Evolutionary conservation across 1,284 basidiomycete species (phyloP), one percentile per base, ranked within the genome.

Genomic region (Trichosporon sp.): DNA sequence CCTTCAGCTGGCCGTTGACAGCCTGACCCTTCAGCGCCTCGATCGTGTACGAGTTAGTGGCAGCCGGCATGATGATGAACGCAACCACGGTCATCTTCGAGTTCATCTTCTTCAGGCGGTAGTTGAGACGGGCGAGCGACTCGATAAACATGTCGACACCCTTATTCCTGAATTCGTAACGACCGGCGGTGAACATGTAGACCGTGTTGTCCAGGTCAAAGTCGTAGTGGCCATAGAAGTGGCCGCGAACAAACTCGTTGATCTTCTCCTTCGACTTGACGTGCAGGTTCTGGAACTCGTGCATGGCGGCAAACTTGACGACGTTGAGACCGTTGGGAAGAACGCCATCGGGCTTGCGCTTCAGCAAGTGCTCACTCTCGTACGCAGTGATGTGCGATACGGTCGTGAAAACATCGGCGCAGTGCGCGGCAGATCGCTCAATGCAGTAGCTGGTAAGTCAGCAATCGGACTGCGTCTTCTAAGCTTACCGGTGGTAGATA

Each of bases 101-200:
- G 8, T 86, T 88, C 56, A 88, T 83, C 78, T 91, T 87, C 81
- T 96, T 89, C 44, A 98, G 84, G 31, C 87, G 88, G 79, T 89
- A 88, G 81, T 98, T 98, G 60, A 97, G 85, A 81, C 93, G 90
- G 31, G 95, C 95, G 63, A 99, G 86, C 29, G 90, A 87, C 82
- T 99, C 95, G 74, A 99, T 95, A 80, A 97, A 99, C 94, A 99
- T 96, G 80, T 99, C 95, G 49, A 97, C 93, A 71, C 95, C 95
- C 84, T 99, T 99, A 85, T 99, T 99, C 56, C 95, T 86, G 81
- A 96, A 98, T 81, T 99, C 95, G 81, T 99, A 99, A 58, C 95
- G 87, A 56, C 95, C 95, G n/a, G 95, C 95, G 14, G 93, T 98
- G 83, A 99, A 99, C 86, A 97, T 88, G 83, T 99, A 99, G 67